A percentile compares a stretch with the other conserved stretches of the same genome.
These are phyloP conservation scores for Abortiporus biennis DNA, from an alignment of 1,284 basidiomycete species.

Conservation along the genomic window DNA sequence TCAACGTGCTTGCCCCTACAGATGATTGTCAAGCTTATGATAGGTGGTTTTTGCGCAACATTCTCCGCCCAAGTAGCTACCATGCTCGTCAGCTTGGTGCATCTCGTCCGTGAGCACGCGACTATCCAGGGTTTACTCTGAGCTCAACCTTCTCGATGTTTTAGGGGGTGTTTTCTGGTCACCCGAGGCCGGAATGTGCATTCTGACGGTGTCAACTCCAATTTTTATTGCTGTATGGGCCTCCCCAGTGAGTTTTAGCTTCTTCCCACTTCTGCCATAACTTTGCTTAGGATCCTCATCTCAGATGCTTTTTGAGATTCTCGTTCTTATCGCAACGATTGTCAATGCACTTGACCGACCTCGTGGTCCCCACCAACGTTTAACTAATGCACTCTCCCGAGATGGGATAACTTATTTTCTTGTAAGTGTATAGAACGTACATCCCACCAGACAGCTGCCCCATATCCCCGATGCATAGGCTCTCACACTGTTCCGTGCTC, in stretches of 20 bases:
- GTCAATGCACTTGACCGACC: slow-evolving; percentile 26
- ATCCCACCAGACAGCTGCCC: neutral
- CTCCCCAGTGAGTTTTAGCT: slow-evolving; percentile 17
- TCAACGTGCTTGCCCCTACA: slow-evolving; percentile 7
- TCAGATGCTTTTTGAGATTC: slow-evolving; percentile 24
- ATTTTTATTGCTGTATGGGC: slow-evolving; percentile 23
- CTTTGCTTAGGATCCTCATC: neutral
- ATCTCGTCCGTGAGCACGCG: slow-evolving; percentile 17
- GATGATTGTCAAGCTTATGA: slow-evolving; percentile 21
- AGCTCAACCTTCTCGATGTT: neutral
- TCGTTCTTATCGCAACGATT: slow-evolving; percentile 20
- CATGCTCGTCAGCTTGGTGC: slow-evolving; percentile 18
- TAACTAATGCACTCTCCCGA: slow-evolving; percentile 20
- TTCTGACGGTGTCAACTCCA: slow-evolving; percentile 14
- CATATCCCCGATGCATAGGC: slow-evolving; percentile 9
- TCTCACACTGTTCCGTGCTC: slow-evolving; percentile 18
- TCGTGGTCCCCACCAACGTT: slow-evolving; percentile 16
- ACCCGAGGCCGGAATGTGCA: slow-evolving; percentile 19
- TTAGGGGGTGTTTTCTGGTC: slow-evolving; percentile 19
- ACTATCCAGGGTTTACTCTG: slow-evolving; percentile 6
- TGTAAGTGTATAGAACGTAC: slow-evolving; percentile 11
- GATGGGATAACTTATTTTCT: slow-evolving; percentile 26
- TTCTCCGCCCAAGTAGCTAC: slow-evolving; percentile 19
- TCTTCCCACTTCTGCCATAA: neutral
- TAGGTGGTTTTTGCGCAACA: slow-evolving; percentile 18